Percentiles rank a stretch among this genome's conserved stretches.
phyloP scores from a whole-genome alignment of 179 eudicot species.

The Drosera spatulata region DNA sequence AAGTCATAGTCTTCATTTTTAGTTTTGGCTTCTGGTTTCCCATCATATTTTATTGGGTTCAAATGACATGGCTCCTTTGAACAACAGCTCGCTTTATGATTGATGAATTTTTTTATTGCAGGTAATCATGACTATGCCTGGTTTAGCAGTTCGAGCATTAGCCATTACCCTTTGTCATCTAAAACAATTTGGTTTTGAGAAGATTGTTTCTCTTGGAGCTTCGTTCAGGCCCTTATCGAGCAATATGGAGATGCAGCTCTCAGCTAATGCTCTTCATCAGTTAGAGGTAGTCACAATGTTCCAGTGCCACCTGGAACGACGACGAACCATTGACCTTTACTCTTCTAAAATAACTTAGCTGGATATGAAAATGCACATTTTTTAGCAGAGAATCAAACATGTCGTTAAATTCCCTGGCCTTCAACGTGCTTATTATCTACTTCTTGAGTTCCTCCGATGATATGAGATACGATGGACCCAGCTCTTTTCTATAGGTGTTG shows the following conservation, averaged over 20 bases:
- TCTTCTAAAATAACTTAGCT: no score
- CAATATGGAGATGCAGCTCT: slow-evolving; percentile 70
- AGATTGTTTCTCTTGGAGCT: slow-evolving; percentile 60
- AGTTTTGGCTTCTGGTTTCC: background rate
- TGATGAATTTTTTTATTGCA: slow-evolving; percentile 11
- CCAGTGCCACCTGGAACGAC: background rate
- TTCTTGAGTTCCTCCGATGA: no score
- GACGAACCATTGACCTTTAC: no score
- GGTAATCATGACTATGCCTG: slow-evolving; percentile 77
- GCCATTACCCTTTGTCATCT: slow-evolving; percentile 62
- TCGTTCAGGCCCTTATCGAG: slow-evolving; percentile 72
- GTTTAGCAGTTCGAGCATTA: slow-evolving; percentile 65
- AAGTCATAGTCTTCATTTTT: background rate
- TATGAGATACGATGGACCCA: slow-evolving; percentile 1
- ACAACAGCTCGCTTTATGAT: background rate
- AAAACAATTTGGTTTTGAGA: slow-evolving; percentile 89
- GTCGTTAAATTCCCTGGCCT: no score
- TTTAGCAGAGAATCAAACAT: no score
- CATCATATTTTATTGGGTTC: background rate
- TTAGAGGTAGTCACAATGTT: slow-evolving; percentile 46
- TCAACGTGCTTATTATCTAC: no score
- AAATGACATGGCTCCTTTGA: background rate
- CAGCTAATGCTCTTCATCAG: slow-evolving; percentile 89
- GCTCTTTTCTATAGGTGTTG: slow-evolving; percentile 37
- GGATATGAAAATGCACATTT: no score